phyloP scores from a whole-genome alignment of 495 filamentous ascomycete species.

The Penicillium alfredii region DNA sequence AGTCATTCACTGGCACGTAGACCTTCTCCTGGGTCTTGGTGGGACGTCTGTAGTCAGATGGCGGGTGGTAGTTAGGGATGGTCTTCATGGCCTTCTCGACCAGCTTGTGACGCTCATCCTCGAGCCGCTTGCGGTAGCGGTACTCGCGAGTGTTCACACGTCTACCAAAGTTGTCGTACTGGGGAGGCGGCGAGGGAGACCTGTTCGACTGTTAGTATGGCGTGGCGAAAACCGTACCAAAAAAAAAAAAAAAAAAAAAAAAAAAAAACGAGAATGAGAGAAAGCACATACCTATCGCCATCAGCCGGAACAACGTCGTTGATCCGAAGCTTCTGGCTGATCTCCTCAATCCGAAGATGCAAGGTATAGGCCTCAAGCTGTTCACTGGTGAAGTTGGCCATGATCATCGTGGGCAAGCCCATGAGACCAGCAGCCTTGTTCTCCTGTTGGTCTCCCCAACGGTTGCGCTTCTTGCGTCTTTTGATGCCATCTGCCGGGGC shows the following conservation, averaged over 20 bases:
- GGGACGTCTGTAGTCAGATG: constrained; percentile 92
- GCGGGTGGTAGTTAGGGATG: constrained; percentile 97
- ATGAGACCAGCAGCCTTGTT: constrained; percentile 98
- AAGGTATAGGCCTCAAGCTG: constrained; percentile 95
- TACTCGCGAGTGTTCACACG: constrained; percentile 98
- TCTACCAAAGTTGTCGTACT: constrained; percentile 97
- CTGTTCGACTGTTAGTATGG: constrained; percentile 41
- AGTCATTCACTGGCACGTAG: constrained; percentile 99
- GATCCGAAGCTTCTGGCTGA: constrained; percentile 96
- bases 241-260: neutral
- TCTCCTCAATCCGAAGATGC: constrained; percentile 95
- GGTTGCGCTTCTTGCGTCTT: constrained; percentile 93
- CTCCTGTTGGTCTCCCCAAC: constrained; percentile 92
- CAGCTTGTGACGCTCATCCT: constrained; percentile 96
- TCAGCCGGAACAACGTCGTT: constrained; percentile 96
- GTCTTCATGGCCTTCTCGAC: constrained; percentile 97
- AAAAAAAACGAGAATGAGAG: neutral
- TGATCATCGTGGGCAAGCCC: constrained; percentile 94
- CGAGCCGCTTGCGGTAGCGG: constrained; percentile 92
- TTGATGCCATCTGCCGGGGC: constrained; percentile 70
- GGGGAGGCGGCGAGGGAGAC: constrained; percentile 89
- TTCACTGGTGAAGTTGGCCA: constrained; percentile 94
- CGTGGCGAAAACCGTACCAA: too few relatives aligned
- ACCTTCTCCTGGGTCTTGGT: constrained; percentile 99
- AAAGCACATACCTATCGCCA: constrained; percentile 71